Conservation (phyloP, 352 stramenopile genomes). For the Plasmopara muralis region DNA sequence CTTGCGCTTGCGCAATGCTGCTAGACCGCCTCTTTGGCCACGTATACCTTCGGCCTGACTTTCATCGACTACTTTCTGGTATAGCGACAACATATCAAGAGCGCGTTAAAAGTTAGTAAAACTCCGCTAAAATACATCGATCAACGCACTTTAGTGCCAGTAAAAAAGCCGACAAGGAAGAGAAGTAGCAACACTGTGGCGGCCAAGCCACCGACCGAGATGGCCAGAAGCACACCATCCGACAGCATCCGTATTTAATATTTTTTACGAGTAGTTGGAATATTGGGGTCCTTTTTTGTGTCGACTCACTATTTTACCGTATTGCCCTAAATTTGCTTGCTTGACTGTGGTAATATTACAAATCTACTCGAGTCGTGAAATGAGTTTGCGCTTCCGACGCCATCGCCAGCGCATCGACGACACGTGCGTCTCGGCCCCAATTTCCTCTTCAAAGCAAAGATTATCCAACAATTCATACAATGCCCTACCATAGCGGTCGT, state of each 20-base stretch:
- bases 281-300: not conserved
- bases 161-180: slow-evolving; percentile 65
- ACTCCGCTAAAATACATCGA: no score
- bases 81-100: not conserved
- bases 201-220: slow-evolving; percentile 45
- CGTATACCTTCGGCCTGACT: slow-evolving; percentile 29
- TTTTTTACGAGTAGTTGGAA: not conserved
- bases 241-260: slow-evolving; percentile 29
- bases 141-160: slow-evolving; percentile 24
- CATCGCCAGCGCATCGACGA: slow-evolving; percentile 87
- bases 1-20: slow-evolving; percentile 57
- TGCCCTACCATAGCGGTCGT: slow-evolving; percentile 67
- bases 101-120: no score
- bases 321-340: no score
- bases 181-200: slow-evolving; percentile 48
- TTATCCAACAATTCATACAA: slow-evolving; percentile 84
- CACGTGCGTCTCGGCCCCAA: slow-evolving; percentile 64
- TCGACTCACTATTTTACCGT: not conserved
- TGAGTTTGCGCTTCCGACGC: slow-evolving; percentile 78
- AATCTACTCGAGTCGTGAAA: slow-evolving; percentile 66
- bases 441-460: slow-evolving; percentile 78
- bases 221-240: slow-evolving; percentile 45
- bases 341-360: not conserved
- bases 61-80: slow-evolving; percentile 31
- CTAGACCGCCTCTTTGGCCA: slow-evolving; percentile 40